Evolutionary conservation across 805 yeast species (phyloP), one percentile per base, ranked within the genome.

Genomic region (Saturnispora silvae): DNA sequence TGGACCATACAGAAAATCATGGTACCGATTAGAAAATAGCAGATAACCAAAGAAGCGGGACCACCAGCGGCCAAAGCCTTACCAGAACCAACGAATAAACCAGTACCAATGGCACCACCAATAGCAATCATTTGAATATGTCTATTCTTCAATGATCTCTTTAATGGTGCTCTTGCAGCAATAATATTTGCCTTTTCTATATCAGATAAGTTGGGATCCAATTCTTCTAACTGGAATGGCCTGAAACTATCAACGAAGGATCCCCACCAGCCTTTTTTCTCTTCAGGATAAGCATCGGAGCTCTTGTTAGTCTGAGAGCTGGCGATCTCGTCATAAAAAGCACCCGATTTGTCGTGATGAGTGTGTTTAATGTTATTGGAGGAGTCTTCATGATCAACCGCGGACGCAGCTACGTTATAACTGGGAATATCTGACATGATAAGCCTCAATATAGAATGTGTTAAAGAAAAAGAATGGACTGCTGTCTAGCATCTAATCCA

Each of bases 91-190:
- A 82, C 78, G 40, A 83, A 73, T 35, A 82, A 64, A 47, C 87
- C 92, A 10, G 86, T 77, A 47, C 92, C 94, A 49, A 81, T 79
- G 42, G 79, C 70, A 29, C 87, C 85, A 46, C 87, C 87, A 44
- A 81, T 66, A 32, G 89, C 84, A 58, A 81, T 81, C 83, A 80
- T 76, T 40, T 77, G 75, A 49, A 81, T 55, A 52, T 81, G 86
- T 49, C 85, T 65, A 31, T 72, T 68, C 48, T 70, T 72, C 31
- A 77, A 61, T 5, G 63, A 51, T 40, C 77, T 59, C 20, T 65
- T 51, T 43, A 68, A 60, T 15, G 72, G 73, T 33, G 72, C 59
- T 41, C 57, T 61, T 19, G 71, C 64, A 16, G 73, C 64, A 33
- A 46, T 47, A 20, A 65, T 52, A 39, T 65, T 68, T 8, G 68